Base-by-base conservation (phyloP, 257 asterid species). In the Solanum piurae region DNA sequence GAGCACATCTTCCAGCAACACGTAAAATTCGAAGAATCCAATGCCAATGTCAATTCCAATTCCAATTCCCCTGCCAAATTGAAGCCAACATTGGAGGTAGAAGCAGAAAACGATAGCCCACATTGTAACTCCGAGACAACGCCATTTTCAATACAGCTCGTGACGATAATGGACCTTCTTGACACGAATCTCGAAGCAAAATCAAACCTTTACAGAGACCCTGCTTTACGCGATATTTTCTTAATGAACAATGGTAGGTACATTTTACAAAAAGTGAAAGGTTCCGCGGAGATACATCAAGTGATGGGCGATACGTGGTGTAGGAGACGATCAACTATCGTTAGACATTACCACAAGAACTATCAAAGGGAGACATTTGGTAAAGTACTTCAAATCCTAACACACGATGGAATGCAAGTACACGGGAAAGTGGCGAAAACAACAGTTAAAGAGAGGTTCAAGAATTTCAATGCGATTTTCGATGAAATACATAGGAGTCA, bases 361-460 rank as follows among this genome's bases (percentile, higher is more conserved):
- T 96, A 96, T 85, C 98, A 95, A 20, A 88, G 98, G 42, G 98
- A 95, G 88, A 93, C 98, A 37, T 96, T 98, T 98, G 92, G 90
- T 1, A 93, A 93, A 71, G 94, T 96, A 42, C 34, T 96, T 75
- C 96, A 93, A 44, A 89, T 92, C 6, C 79, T 96, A 88, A 92
- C 71, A 79, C 98, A 94, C 4, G 98, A 95, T 0, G 98, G 98
- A 1, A 85, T 94, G 83, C 85, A 89, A n/a, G 88, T 84, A 3
- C 91, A 92, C 7, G 93, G 94, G 14, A 95, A 93, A 89, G 88
- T 93, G 1, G 94, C 89, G 77, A 95, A 93, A 86, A 80, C 91
- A 0, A 18, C 94, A 25, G 91, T 95, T 5, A 96, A 95, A 86
- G 99, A 95, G 49, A 90, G 98, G 76, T 92, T 96, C 91, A 96